These are phyloP conservation scores for Leccinum aurantiacum DNA, from an alignment of 768 basidiomycete genomes.

Conservation along the genomic window DNA sequence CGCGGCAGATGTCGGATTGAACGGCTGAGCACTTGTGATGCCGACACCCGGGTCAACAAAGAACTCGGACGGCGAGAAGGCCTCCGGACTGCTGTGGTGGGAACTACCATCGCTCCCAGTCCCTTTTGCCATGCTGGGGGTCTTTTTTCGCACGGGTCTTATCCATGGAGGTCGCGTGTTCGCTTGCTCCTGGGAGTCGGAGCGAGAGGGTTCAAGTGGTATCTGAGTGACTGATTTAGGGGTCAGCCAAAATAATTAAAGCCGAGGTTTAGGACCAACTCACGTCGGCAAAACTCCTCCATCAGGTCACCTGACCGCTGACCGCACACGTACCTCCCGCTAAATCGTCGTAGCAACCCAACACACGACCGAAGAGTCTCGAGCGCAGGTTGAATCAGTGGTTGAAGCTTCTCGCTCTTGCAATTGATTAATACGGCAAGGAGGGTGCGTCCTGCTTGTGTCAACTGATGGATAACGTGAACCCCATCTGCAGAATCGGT, in stretches of 20 bases:
- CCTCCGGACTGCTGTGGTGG: conserved; percentile 59
- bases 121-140: conserved; percentile 45
- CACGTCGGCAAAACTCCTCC: conserved; percentile 92
- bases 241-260: conserved; percentile 10
- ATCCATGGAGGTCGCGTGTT: conserved; percentile 79
- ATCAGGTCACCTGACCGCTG: conserved; percentile 88
- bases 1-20: conserved; percentile 21
- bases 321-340: conserved; percentile 89
- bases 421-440: conserved; percentile 87
- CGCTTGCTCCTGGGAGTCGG: conserved; percentile 48
- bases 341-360: conserved; percentile 83
- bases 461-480: conserved; percentile 93
- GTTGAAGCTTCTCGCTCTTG: conserved; percentile 73
- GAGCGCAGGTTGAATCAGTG: conserved; percentile 76
- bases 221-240: conserved; percentile 69
- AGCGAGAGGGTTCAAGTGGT: conserved; percentile 70
- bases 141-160: conserved; percentile 82
- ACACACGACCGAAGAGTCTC: conserved; percentile 88
- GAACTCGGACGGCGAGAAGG: conserved; percentile 64
- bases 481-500: conserved; percentile 66
- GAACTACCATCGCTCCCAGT: conserved; percentile 45
- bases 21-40: conserved; percentile 29
- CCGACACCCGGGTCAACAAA: conserved; percentile 47
- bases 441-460: conserved; percentile 89
- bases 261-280: conserved; percentile 23